phyloP scores from a whole-genome alignment of 208 protist genomes.

The Willaertia magna region DNA sequence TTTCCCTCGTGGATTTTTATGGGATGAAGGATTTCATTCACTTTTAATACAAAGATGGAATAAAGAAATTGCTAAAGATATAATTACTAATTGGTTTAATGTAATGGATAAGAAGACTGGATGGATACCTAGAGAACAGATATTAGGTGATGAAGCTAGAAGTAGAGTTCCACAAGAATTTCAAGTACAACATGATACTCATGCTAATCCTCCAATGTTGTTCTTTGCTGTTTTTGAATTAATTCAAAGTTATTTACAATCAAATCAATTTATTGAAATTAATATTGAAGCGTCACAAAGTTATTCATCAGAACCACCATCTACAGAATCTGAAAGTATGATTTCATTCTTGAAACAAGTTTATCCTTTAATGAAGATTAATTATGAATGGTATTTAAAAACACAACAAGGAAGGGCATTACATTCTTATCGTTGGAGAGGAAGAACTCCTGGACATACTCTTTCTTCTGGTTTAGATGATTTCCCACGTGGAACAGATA shows the following conservation, averaged over 20 bases:
- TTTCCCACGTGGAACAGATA: slow-evolving; percentile 40
- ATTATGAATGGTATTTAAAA: slow-evolving; percentile 31
- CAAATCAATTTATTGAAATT: background rate
- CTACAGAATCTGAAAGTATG: background rate
- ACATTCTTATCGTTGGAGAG: slow-evolving; percentile 42
- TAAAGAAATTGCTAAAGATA: slow-evolving; percentile 32
- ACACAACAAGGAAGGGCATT: slow-evolving; percentile 29
- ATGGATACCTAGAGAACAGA: slow-evolving; percentile 70
- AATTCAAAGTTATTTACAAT: background rate
- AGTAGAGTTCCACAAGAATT: slow-evolving; percentile 49
- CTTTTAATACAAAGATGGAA: slow-evolving; percentile 47
- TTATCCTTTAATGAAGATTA: slow-evolving; percentile 21
- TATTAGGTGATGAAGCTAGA: slow-evolving; percentile 48
- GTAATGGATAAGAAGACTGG: slow-evolving; percentile 44
- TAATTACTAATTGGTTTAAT: slow-evolving; percentile 49
- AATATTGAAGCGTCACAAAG: background rate
- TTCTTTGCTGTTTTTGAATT: slow-evolving; percentile 26
- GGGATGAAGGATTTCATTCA: slow-evolving; percentile 76
- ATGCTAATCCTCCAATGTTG: slow-evolving; percentile 58
- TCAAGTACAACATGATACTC: slow-evolving; percentile 28
- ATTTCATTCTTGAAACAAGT: slow-evolving; percentile 22
- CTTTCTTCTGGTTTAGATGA: slow-evolving; percentile 61
- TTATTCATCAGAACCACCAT: background rate
- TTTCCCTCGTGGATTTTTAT: slow-evolving; percentile 71
- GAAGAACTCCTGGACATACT: slow-evolving; percentile 42